Conservation (phyloP, 805 yeast genomes). For the Suhomyces sp. region DNA sequence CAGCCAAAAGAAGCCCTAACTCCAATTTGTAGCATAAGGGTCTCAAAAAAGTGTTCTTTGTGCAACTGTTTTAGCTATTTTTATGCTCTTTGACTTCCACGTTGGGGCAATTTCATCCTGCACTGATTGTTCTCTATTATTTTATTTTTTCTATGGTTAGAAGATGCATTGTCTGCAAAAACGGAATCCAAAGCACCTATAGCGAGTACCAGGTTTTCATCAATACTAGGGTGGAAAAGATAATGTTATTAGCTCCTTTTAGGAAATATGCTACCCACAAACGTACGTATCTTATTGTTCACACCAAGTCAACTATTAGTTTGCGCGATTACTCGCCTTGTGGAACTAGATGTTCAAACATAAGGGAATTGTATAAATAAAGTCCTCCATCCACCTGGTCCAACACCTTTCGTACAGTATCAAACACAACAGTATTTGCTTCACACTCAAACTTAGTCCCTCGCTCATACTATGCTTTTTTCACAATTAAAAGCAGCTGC, state of each 20-base stretch:
- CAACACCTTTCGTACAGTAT: neutral
- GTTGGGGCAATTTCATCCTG: constrained; percentile 3
- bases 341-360: neutral
- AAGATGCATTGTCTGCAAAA: constrained; percentile 1
- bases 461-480: constrained; percentile 11
- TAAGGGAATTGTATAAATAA: neutral
- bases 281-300: constrained; percentile 1
- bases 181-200: neutral
- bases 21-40: neutral
- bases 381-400: neutral
- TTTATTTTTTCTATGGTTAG: neutral
- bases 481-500: constrained; percentile 14
- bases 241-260: neutral
- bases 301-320: neutral
- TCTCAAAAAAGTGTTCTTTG: neutral
- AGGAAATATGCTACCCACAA: constrained; percentile 1
- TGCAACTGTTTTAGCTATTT: neutral
- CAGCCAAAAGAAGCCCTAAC: neutral
- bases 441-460: constrained; percentile 2
- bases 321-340: neutral
- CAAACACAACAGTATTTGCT: constrained; percentile 4
- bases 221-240: neutral
- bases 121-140: neutral
- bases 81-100: neutral
- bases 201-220: neutral